phyloP scores from a whole-genome alignment of 2,329 filamentous ascomycete genomes.

The Conoideocrella luteorostrata region DNA sequence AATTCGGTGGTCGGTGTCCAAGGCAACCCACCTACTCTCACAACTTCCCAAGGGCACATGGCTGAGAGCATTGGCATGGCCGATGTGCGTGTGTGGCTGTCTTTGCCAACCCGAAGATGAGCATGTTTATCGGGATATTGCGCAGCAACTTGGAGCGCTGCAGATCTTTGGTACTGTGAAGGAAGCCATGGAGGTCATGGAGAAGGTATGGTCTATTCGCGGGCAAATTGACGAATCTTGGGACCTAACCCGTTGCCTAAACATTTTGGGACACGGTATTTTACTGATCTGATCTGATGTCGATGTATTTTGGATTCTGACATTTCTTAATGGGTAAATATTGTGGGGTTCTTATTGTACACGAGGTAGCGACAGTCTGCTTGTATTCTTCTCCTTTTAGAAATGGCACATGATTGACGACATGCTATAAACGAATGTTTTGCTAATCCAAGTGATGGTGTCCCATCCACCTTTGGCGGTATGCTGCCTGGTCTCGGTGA shows the following conservation, averaged over 20 bases:
- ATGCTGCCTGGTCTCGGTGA: too few relatives aligned
- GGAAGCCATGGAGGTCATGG: constrained; percentile 38
- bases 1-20: constrained; percentile 27
- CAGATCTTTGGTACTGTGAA: constrained; percentile 39
- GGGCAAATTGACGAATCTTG: constrained; percentile 34
- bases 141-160: constrained; percentile 33
- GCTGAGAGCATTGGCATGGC: constrained; percentile 32
- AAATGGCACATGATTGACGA: too few relatives aligned
- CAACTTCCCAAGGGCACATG: constrained; percentile 23
- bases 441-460: too few relatives aligned
- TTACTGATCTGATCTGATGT: constrained; percentile 27
- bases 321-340: too few relatives aligned
- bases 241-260: constrained; percentile 38
- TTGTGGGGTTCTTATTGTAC: too few relatives aligned
- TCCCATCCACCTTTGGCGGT: too few relatives aligned
- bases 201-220: constrained; percentile 37
- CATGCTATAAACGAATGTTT: too few relatives aligned
- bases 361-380: too few relatives aligned
- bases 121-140: constrained; percentile 34
- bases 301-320: too few relatives aligned
- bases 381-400: too few relatives aligned
- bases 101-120: constrained; percentile 33
- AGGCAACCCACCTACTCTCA: constrained; percentile 28
- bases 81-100: constrained; percentile 36
- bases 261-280: constrained; percentile 31